Conservation (phyloP, 306 rosid species). For the Senna tora region DNA sequence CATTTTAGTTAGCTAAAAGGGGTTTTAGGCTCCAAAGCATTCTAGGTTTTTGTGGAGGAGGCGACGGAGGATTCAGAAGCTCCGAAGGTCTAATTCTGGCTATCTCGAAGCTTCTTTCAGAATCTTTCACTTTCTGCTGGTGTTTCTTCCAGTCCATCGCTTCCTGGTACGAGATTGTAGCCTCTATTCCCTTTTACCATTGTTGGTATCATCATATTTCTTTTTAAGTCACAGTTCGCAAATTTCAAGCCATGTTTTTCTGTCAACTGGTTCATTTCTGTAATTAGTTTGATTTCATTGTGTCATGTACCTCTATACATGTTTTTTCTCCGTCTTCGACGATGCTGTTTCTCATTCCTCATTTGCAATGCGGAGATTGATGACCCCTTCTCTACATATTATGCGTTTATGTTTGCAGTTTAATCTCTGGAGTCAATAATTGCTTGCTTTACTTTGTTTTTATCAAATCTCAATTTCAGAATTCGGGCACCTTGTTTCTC, state of each 20-base stretch:
- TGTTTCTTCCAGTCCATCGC: neutral
- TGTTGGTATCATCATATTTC: constrained; percentile 14
- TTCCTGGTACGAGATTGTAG: neutral
- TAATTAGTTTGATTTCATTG: neutral
- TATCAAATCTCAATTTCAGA: constrained; percentile 44
- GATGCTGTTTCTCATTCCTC: neutral
- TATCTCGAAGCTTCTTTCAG: constrained; percentile 2
- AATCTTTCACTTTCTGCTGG: neutral
- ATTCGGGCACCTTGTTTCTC: constrained; percentile 28
- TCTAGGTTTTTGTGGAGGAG: constrained; percentile 8
- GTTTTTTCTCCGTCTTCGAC: neutral
- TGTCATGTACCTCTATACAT: neutral
- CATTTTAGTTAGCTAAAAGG: neutral
- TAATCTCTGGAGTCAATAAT: neutral
- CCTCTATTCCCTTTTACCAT: neutral
- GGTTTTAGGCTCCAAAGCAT: neutral
- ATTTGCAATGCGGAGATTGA: neutral
- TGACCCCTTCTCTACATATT: neutral
- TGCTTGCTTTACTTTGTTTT: neutral
- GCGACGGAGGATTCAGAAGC: neutral
- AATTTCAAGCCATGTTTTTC: neutral
- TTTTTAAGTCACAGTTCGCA: neutral
- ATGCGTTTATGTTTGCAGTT: neutral
- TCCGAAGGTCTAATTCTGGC: neutral
- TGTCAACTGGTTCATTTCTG: neutral